A percentile compares a stretch with the other conserved stretches of the same genome.
These are phyloP conservation scores for Pistacia vera DNA, from an alignment of 345 rosid species.

Conservation along the genomic window DNA sequence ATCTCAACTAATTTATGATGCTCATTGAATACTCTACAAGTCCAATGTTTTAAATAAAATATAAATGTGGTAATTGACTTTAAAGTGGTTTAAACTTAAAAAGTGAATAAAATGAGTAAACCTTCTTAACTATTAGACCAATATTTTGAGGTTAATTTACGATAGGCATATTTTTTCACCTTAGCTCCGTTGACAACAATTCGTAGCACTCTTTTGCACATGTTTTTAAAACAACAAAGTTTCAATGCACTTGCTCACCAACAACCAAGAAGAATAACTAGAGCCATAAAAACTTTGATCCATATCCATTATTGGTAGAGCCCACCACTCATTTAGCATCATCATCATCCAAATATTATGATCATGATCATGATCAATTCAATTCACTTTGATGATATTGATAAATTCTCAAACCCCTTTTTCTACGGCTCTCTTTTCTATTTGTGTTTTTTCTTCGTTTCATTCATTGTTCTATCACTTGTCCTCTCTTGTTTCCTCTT, in stretches of 20 bases:
- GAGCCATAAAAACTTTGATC: neutral
- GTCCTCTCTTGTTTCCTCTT: neutral
- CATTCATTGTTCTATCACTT: conserved; percentile 30
- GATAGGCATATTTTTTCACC: too few species aligned
- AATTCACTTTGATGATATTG: neutral
- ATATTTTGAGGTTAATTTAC: too few species aligned
- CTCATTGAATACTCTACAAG: too few species aligned
- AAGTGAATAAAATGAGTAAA: too few species aligned
- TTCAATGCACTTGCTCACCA: neutral
- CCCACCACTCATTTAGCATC: conserved; percentile 6
- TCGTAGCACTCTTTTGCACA: neutral
- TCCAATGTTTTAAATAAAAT: too few species aligned
- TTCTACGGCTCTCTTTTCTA: neutral
- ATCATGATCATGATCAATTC: neutral
- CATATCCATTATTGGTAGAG: conserved; percentile 3
- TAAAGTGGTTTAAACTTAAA: too few species aligned
- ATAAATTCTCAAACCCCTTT: neutral
- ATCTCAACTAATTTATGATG: too few species aligned
- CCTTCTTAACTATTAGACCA: too few species aligned
- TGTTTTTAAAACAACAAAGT: neutral
- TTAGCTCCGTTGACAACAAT: neutral
- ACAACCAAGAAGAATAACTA: neutral
- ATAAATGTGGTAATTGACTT: too few species aligned
- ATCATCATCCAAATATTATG: neutral
- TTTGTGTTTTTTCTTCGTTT: conserved; percentile 13